These are phyloP conservation scores for Xylariaceae sp. DNA, from an alignment of 2,329 filamentous ascomycete genomes.

Conservation along the genomic window DNA sequence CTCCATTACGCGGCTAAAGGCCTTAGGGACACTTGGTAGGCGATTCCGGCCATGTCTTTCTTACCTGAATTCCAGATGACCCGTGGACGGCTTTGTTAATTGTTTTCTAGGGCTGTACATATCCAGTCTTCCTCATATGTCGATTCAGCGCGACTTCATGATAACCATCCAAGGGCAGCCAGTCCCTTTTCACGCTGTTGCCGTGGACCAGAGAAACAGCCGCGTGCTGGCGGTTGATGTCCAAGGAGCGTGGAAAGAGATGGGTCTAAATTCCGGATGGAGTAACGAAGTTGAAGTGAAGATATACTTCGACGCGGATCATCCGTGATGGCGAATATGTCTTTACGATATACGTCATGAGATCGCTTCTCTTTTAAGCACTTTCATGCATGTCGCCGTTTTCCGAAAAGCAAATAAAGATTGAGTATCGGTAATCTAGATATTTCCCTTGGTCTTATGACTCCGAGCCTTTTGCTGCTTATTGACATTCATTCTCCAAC, in stretches of 20 bases:
- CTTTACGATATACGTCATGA: not conserved
- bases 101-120: conserved; percentile 65
- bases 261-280: conserved; percentile 67
- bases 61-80: not conserved
- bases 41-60: conserved; percentile 43
- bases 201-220: conserved; percentile 46
- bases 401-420: too few species aligned
- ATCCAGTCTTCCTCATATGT: conserved; percentile 59
- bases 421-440: too few species aligned
- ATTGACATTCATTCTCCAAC: too few species aligned
- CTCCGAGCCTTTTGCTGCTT: too few species aligned
- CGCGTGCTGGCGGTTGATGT: conserved; percentile 74
- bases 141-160: conserved; percentile 63
- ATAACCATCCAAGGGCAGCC: conserved; percentile 68
- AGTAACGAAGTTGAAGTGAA: conserved; percentile 74
- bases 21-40: conserved; percentile 68
- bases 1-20: conserved; percentile 69
- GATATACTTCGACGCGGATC: conserved; percentile 48
- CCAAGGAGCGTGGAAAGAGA: conserved; percentile 69
- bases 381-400: too few species aligned
- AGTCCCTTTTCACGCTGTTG: conserved; percentile 64
- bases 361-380: too few species aligned
- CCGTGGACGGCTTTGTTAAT: conserved; percentile 12
- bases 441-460: too few species aligned
- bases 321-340: conserved; percentile 18